Evolutionary conservation across 2,329 filamentous ascomycete species (phyloP).

Genomic region (Grosmannia serpens): DNA sequence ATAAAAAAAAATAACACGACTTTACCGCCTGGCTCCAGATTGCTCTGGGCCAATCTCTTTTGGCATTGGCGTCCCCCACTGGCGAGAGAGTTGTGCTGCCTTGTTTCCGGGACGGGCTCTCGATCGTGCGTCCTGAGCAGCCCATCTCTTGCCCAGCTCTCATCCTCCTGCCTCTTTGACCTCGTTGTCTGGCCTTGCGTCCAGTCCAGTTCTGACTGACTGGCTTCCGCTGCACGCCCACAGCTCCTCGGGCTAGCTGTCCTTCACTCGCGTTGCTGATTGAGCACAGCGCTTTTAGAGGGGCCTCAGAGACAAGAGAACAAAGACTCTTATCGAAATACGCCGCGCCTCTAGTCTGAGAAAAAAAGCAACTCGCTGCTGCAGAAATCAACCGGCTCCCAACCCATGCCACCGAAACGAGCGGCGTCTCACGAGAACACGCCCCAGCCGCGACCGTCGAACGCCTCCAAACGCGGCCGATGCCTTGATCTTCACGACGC

Average conservation of each 20-base stretch:
- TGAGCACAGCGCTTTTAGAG: not conserved
- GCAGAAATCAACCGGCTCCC: not conserved
- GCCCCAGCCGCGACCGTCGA: not conserved
- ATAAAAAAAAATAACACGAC: not conserved
- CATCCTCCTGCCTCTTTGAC: not conserved
- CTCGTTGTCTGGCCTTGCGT: not conserved
- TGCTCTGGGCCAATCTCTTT: not conserved
- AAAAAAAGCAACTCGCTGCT: not conserved
- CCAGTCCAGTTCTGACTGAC: too few relatives aligned
- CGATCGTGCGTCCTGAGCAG: not conserved
- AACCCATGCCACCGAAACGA: not conserved
- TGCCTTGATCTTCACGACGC: not conserved
- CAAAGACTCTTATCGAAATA: not conserved
- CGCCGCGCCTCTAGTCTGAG: not conserved
- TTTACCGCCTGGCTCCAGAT: not conserved
- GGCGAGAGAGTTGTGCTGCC: not conserved
- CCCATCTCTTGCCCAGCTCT: not conserved
- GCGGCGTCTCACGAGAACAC: not conserved
- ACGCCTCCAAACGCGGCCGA: not conserved
- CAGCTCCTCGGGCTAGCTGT: not conserved
- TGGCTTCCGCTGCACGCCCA: too few relatives aligned
- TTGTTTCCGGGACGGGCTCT: not conserved
- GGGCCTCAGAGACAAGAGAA: not conserved
- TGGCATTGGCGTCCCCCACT: not conserved
- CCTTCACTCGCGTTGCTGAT: not conserved